Evolutionary conservation across 306 rosid genomes (phyloP), one percentile per base, ranked within the genome.

Genomic region (Comarum palustre): DNA sequence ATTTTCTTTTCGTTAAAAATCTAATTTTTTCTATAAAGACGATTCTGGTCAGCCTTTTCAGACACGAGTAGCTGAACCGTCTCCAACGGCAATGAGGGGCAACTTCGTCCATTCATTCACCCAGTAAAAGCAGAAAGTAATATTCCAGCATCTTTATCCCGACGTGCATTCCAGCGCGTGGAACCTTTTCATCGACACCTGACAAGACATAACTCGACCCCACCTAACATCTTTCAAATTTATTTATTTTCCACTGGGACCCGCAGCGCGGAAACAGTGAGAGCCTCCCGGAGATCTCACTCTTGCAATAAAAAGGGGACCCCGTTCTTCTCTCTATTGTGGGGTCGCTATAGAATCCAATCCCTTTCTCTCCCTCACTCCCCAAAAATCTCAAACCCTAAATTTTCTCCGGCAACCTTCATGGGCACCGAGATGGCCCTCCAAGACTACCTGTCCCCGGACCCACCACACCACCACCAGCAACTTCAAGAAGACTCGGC

Each of bases 341-440:
- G 90, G 88, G 88, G 96, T 87, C 95, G 42, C 62, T 6, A 39
- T 2, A 58, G 36, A 74, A 27, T 77, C 32, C 75, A 69, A 77
- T 79, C 80, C 75, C 24, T 31, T 70, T 60, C 55, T 46, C 61
- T 31, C 54, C 25, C 77, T 15, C 16, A 46, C 72, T 2, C 29
- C n/a, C 17, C 57, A 27, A 69, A 5, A 52, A 52, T 20, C 4
- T 27, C 25, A 81, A 87, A 82, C 93, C 96, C 93, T 81, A 92
- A 66, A 57, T 17, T 75, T 83, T 79, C 77, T 61, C 58, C 75
- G 34, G 15, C 32, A 22, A 10, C 8, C 73, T 4, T 47, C 3
- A 86, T 87, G 91, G 80, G 78, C 42, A 84, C 93, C 11, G 88
- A 87, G 24, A 47, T 87, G 50, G 84, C 71, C 42, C 77, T 78